Base-by-base conservation (phyloP, 257 asterid genomes). In the Capsicum baccatum region DNA sequence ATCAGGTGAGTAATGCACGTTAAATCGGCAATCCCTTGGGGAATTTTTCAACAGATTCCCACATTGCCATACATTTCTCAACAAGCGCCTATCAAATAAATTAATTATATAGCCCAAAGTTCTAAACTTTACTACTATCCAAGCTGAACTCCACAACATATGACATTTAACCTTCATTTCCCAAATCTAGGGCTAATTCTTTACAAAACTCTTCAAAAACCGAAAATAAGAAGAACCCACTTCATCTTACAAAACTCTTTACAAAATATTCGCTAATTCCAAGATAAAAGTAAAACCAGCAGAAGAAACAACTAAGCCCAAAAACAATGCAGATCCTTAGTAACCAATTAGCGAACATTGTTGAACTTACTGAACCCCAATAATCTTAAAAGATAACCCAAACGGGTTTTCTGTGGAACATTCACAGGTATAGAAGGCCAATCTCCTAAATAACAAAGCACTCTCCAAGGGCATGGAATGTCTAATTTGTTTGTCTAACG, bases 301-400 rank as follows among this genome's bases (percentile, higher is more conserved):
- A 73, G 42, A 42, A 48, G 26, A 86, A 74, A 71, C 80, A 81
- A 83, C 81, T 79, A 59, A 85, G 82, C 87, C 50, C 71, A 83
- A 47, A 79, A 85, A 58, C 69, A 89, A 87, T 66, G 82, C 89
- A 87, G 91, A 87, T 85, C 87, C 81, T 74, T 62, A 81, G 67
- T 86, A 81, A 79, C 78, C 37, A 59, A 60, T 58, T 76, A 55
- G 8, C 26, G 6, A 67, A 37, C 8, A 8, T 67, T 35, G 42
- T 74, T n/a, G 21, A 26, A 83, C 70, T 47, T 37, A 59, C 59
- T 78, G 21, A 66, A 71, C 84, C 67, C 85, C 37, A 37, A 66
- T 76, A 84, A 85, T 81, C 79, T 62, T 56, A 35, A 73, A 80
- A 70, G 50, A 67, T 7, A 66, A 13, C n/a, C 19, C 5, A 35